Conservation (phyloP, 768 basidiomycete species). For the Lentinus tigrinus region DNA sequence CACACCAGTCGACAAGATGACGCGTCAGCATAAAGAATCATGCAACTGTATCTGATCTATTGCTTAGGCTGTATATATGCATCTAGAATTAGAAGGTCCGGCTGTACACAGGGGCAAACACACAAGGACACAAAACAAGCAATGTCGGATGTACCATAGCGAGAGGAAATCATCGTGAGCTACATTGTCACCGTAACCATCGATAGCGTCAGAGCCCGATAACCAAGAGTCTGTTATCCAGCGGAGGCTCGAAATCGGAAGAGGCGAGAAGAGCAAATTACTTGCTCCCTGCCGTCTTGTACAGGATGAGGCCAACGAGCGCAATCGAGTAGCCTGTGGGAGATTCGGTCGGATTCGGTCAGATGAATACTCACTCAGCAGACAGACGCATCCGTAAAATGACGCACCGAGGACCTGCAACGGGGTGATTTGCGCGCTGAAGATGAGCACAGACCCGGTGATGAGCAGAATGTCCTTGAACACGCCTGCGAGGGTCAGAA, state of each 20-base stretch:
- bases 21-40: too few species aligned
- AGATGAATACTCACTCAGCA: background rate
- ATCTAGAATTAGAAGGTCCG: conserved; percentile 1
- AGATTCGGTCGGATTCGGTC: conserved; percentile 2
- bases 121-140: background rate
- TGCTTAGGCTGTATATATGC: conserved; percentile 11
- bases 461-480: conserved; percentile 90
- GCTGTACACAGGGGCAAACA: background rate
- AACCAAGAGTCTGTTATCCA: too few species aligned
- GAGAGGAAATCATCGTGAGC: background rate
- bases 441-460: conserved; percentile 83
- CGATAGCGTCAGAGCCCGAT: too few species aligned
- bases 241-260: too few species aligned
- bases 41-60: background rate
- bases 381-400: background rate
- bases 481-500: conserved; percentile 91
- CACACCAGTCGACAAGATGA: too few species aligned
- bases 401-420: conserved; percentile 76
- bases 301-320: conserved; percentile 78
- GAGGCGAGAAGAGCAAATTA: conserved; percentile 20
- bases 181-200: too few species aligned
- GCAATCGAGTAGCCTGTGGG: conserved; percentile 74
- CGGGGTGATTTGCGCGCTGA: conserved; percentile 75
- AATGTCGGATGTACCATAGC: too few species aligned
- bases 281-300: conserved; percentile 74